These are phyloP conservation scores for Diutina scorzettiae DNA, from an alignment of 1,139 yeast species.

Conservation along the genomic window DNA sequence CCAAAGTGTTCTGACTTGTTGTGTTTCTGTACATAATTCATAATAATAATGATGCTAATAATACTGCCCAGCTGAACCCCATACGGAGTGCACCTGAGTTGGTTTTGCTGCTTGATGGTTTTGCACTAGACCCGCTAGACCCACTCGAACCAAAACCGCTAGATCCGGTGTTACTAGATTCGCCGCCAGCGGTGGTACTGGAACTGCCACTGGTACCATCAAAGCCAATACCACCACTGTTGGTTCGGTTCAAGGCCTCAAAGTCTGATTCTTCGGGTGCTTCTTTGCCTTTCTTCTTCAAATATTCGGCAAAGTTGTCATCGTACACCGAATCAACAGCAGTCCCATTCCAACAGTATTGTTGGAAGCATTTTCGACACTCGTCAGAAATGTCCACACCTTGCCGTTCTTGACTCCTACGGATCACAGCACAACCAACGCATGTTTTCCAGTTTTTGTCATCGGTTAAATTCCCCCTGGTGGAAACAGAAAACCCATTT, in stretches of 20 bases:
- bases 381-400: constrained; percentile 53
- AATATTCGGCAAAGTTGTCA: not conserved
- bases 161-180: no score
- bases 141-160: no score
- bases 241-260: not conserved
- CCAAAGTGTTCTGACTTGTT: no score
- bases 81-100: no score
- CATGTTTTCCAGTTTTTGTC: constrained; percentile 70
- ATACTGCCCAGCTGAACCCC: no score
- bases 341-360: constrained; percentile 83
- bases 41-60: no score
- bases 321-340: constrained; percentile 8
- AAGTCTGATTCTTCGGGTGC: not conserved
- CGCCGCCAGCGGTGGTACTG: not conserved
- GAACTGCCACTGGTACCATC: not conserved
- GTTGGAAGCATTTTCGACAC: constrained; percentile 59
- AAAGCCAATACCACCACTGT: not conserved
- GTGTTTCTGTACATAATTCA: no score
- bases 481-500: constrained; percentile 64
- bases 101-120: no score
- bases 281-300: not conserved
- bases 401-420: constrained; percentile 68
- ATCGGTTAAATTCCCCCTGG: constrained; percentile 61
- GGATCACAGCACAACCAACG: constrained; percentile 79
- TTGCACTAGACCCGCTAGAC: no score